Percentiles rank a stretch among this genome's conserved stretches.
Conservation (phyloP, 306 rosid genomes). For the Acmispon strigosus region DNA sequence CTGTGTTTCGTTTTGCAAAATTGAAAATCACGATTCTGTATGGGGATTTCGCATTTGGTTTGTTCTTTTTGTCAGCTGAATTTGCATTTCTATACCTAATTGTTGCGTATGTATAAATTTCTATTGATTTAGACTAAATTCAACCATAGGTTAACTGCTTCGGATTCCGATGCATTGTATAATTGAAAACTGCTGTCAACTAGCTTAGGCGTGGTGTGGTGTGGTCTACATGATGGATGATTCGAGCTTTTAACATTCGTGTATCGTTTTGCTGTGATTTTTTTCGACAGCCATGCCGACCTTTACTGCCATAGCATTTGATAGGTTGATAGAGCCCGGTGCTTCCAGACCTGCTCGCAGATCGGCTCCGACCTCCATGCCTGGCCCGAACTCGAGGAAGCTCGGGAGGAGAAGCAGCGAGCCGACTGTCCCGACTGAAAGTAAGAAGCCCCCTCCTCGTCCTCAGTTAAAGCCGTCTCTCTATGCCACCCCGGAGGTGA, state of each 20-base stretch:
- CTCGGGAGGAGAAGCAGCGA: slow-evolving; percentile 51
- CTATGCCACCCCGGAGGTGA: slow-evolving; percentile 80
- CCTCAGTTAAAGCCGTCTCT: slow-evolving; percentile 84
- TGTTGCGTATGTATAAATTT: not conserved
- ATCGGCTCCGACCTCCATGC: slow-evolving; percentile 43
- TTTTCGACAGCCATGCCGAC: slow-evolving; percentile 83
- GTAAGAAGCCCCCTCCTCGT: slow-evolving; percentile 42
- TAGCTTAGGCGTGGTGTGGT: too few relatives aligned
- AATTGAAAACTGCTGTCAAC: too few relatives aligned
- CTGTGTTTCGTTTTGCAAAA: not conserved
- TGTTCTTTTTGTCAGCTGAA: not conserved
- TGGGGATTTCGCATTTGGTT: slow-evolving; percentile 9
- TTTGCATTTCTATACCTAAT: not conserved
- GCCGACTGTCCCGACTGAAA: slow-evolving; percentile 7
- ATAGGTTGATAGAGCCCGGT: slow-evolving; percentile 81
- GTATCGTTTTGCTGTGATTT: slow-evolving; percentile 17
- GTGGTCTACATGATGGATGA: not conserved
- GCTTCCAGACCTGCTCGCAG: slow-evolving; percentile 56
- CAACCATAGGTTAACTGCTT: not conserved
- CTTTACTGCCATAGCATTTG: slow-evolving; percentile 77
- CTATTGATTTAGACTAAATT: not conserved
- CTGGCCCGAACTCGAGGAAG: slow-evolving; percentile 39
- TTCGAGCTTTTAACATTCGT: slow-evolving; percentile 3
- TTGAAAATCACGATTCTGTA: not conserved
- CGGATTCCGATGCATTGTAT: not conserved